These are phyloP conservation scores for Trichoderma virens DNA, from an alignment of 495 filamentous ascomycete species.

Conservation along the genomic window DNA sequence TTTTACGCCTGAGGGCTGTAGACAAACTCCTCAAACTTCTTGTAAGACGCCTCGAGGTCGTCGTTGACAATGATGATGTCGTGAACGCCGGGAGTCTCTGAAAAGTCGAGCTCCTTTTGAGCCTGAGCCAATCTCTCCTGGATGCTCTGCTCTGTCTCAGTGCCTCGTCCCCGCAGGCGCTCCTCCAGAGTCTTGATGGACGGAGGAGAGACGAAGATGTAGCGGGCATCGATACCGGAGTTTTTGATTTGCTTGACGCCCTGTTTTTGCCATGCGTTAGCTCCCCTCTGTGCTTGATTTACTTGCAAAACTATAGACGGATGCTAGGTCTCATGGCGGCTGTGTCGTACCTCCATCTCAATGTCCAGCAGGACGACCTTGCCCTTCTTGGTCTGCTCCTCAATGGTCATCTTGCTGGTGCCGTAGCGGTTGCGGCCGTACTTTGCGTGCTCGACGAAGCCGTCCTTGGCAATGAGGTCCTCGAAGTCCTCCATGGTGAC, in stretches of 20 bases:
- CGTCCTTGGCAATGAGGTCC: conserved; percentile 55
- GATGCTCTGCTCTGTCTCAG: conserved; percentile 73
- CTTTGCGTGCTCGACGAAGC: conserved; percentile 63
- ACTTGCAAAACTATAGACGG: not conserved
- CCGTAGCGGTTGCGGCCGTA: conserved; percentile 24
- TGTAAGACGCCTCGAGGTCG: conserved; percentile 75
- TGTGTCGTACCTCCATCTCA: conserved; percentile 64
- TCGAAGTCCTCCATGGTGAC: conserved; percentile 61
- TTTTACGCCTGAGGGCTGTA: conserved; percentile 30
- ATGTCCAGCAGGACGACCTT: conserved; percentile 72
- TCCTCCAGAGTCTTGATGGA: conserved; percentile 64
- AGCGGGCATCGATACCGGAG: conserved; percentile 67
- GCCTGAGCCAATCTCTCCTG: conserved; percentile 71
- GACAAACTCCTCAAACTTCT: conserved; percentile 62
- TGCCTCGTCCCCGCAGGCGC: conserved; percentile 72
- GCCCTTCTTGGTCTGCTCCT: conserved; percentile 61
- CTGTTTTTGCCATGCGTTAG: conserved; percentile 20
- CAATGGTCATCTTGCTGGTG: conserved; percentile 47
- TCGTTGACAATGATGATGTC: conserved; percentile 88
- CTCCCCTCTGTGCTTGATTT: not conserved
- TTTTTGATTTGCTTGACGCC: conserved; percentile 92
- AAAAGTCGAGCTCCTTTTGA: conserved; percentile 71
- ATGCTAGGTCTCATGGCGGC: not conserved
- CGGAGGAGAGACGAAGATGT: conserved; percentile 78
- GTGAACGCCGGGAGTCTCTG: conserved; percentile 64